phyloP scores from a whole-genome alignment of 1,139 yeast genomes.

The Yamadazyma dushanensis region DNA sequence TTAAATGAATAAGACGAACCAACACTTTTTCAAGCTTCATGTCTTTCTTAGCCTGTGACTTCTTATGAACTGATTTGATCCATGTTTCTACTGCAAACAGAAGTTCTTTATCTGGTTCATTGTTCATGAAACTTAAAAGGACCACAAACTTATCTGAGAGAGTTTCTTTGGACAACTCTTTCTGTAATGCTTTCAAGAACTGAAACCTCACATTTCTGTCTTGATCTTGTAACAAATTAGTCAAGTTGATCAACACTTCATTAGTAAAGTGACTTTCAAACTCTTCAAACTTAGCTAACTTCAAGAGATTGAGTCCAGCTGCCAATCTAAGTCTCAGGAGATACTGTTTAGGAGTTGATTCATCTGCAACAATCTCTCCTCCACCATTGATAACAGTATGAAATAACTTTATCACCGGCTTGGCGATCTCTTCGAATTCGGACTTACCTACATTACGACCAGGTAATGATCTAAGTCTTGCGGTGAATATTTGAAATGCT shows the following conservation, averaged over 20 bases:
- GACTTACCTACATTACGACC: constrained; percentile 28
- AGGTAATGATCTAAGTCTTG: constrained; percentile 55
- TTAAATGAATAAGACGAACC: constrained; percentile 65
- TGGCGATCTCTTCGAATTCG: constrained; percentile 39
- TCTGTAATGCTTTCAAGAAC: constrained; percentile 55
- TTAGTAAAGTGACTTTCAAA: constrained; percentile 57
- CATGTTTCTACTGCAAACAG: constrained; percentile 62
- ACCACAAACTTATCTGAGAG: constrained; percentile 70
- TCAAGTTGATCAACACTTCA: constrained; percentile 50
- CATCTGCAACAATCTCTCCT: constrained; percentile 71
- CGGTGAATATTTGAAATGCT: constrained; percentile 61
- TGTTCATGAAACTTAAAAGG: constrained; percentile 69
- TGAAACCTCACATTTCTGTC: constrained; percentile 54
- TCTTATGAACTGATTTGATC: constrained; percentile 62
- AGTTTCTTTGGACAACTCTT: constrained; percentile 48
- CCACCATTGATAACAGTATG: constrained; percentile 69
- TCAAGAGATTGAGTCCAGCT: constrained; percentile 68
- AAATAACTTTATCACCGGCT: constrained; percentile 67
- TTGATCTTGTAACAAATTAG: constrained; percentile 68
- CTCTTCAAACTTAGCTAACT: constrained; percentile 57
- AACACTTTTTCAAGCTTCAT: constrained; percentile 62
- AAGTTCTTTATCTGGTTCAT: constrained; percentile 61
- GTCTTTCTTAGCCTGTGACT: constrained; percentile 39
- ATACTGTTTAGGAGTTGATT: constrained; percentile 59
- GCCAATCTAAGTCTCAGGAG: constrained; percentile 63